Base-by-base conservation (phyloP, 768 basidiomycete genomes). In the Antrodiella citrinella region DNA sequence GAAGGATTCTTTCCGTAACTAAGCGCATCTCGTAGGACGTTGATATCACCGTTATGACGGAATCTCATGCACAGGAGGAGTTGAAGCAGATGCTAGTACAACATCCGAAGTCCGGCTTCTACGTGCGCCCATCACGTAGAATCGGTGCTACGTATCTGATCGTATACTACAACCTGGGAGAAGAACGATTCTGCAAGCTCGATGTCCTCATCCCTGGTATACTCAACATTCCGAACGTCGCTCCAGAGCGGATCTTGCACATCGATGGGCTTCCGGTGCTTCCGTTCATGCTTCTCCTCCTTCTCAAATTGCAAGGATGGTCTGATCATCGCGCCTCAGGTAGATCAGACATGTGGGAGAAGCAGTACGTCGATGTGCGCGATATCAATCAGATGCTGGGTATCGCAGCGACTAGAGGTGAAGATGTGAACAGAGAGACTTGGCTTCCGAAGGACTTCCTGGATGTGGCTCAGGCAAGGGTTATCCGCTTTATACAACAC, bases 21-120 rank as follows among this genome's bases (percentile, higher is more conserved):
- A 23, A 4, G 2, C 10, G 40, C 12, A 39, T 25, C 40, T 4
- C 13, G n/a, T 49, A 77, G 75, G 77, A 78, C 53, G 62, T 76
- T 10, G 76, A 77, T 50, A 61, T 77, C 2, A 64, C 76, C 20
- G 70, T 76, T 13, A 56, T 75, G 38, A 68, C 71, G 4, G 51
- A 58, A 19, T 9, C 41, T 18, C 56, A 67, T 47, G 57, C 61
- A 3, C 63, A 62, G 35, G 74, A 74, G 57, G 54, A 58, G 4
- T 65, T 79, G 52, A 77, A 79, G 51, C 51, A 45, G 5, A 58
- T 68, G 38, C 57, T 79, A 24, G 44, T 35, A 2, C 35, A 22
- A 21, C 2, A 41, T 11, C 15, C 30, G 7, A 15, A 43, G 10
- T 10, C 18, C 22, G 41, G 25, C 2, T 56, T 51, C 24, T 53